Conservation (phyloP, 352 stramenopile species). For the Pythium vanterpoolii region DNA sequence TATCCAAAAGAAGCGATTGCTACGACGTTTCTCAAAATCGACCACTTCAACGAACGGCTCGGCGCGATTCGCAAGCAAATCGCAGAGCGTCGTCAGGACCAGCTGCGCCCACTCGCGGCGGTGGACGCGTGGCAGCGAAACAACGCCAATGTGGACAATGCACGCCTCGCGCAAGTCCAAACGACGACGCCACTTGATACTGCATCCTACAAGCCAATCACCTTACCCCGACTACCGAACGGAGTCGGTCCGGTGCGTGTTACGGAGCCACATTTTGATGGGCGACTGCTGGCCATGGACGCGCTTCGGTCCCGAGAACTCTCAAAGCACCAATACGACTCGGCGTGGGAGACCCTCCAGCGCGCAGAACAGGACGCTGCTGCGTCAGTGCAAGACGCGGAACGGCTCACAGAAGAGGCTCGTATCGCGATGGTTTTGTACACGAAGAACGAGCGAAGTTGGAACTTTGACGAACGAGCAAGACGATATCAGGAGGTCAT, state of each 20-base stretch:
- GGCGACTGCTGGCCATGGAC: slow-evolving; percentile 33
- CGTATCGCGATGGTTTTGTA: slow-evolving; percentile 60
- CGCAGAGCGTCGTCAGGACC: slow-evolving; percentile 20
- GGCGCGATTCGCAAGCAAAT: slow-evolving; percentile 39
- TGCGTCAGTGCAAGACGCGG: slow-evolving; percentile 33
- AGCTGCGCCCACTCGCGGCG: not conserved
- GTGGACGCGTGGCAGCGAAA: slow-evolving; percentile 4
- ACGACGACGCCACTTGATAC: not conserved
- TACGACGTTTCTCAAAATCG: slow-evolving; percentile 35
- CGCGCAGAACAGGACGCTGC: slow-evolving; percentile 30
- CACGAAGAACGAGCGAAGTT: slow-evolving; percentile 49
- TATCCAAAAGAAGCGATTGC: slow-evolving; percentile 23
- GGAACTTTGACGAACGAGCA: slow-evolving; percentile 62
- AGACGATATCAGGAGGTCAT: slow-evolving; percentile 49
- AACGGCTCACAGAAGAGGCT: slow-evolving; percentile 53
- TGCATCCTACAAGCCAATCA: slow-evolving; percentile 14
- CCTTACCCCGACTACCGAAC: slow-evolving; percentile 14
- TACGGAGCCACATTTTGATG: slow-evolving; percentile 18
- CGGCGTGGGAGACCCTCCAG: slow-evolving; percentile 28
- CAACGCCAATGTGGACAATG: not conserved
- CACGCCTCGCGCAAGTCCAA: not conserved
- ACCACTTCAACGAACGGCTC: slow-evolving; percentile 43
- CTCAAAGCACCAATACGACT: slow-evolving; percentile 29
- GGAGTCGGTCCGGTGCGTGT: not conserved
- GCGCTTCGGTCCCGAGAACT: slow-evolving; percentile 33